Conservation (phyloP, 352 stramenopile genomes). For the Globisporangium iwayamae region DNA sequence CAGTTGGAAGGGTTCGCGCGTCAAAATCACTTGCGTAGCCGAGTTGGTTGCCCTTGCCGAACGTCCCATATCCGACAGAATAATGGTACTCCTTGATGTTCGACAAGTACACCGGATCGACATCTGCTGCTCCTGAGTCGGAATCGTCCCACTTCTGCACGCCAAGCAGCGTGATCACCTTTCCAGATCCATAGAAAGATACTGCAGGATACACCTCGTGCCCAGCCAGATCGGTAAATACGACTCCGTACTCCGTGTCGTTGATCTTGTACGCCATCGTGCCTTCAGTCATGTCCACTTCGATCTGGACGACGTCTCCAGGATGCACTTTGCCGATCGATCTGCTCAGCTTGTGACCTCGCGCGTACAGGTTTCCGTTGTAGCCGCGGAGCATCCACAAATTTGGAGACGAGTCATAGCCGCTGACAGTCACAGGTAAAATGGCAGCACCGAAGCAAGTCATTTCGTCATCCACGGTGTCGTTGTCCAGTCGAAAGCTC, state of each 20-base stretch:
- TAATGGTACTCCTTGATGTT: constrained; percentile 78
- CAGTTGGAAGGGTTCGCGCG: constrained; percentile 12
- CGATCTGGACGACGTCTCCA: constrained; percentile 83
- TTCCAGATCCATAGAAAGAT: constrained; percentile 87
- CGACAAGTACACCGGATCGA: constrained; percentile 69
- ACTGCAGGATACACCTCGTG: constrained; percentile 86
- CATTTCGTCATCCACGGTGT: constrained; percentile 90
- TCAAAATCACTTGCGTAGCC: constrained; percentile 67
- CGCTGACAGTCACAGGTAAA: constrained; percentile 81
- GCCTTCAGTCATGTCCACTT: constrained; percentile 86
- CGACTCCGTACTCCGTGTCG: constrained; percentile 81
- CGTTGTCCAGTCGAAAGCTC: constrained; percentile 86
- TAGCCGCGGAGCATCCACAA: constrained; percentile 92
- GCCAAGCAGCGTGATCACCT: constrained; percentile 78
- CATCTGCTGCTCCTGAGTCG: constrained; percentile 18
- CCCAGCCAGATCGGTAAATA: constrained; percentile 78
- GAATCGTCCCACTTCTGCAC: constrained; percentile 79
- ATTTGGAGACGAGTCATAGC: constrained; percentile 89
- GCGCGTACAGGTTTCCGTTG: constrained; percentile 89
- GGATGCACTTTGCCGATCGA: constrained; percentile 88
- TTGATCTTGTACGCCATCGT: constrained; percentile 90
- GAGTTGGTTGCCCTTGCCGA: constrained; percentile 70
- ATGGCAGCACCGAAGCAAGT: constrained; percentile 90
- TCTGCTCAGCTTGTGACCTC: constrained; percentile 80
- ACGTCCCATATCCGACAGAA: constrained; percentile 72